phyloP scores from a whole-genome alignment of 2,329 filamentous ascomycete species.

The Macroventuria anomochaeta region DNA sequence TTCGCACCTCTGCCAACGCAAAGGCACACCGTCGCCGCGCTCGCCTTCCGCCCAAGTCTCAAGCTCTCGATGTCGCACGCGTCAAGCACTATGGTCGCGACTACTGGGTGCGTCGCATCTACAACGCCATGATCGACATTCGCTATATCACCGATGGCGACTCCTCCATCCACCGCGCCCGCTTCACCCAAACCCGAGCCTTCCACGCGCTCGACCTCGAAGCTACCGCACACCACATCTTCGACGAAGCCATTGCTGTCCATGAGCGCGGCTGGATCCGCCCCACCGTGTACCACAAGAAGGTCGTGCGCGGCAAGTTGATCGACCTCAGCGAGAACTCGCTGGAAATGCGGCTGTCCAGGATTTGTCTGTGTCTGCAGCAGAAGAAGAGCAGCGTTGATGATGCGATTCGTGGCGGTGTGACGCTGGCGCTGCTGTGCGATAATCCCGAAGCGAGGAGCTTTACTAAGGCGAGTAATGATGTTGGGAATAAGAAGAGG shows the following conservation, averaged over 20 bases:
- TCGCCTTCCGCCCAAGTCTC: constrained; percentile 19
- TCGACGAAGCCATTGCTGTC: constrained; percentile 33
- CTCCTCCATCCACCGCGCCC: constrained; percentile 23
- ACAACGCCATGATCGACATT: constrained; percentile 38
- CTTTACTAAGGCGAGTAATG: constrained; percentile 33
- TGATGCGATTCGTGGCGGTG: constrained; percentile 35
- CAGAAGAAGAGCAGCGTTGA: constrained; percentile 35
- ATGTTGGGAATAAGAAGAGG: constrained; percentile 32
- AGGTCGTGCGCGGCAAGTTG: constrained; percentile 32
- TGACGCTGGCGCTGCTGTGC: constrained; percentile 30
- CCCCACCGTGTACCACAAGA: constrained; percentile 32
- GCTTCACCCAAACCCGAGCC: constrained; percentile 18
- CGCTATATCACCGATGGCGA: constrained; percentile 25
- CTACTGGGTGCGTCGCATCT: constrained; percentile 42
- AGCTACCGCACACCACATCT: constrained; percentile 39
- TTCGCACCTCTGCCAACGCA: constrained; percentile 30
- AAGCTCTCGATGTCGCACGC: constrained; percentile 25
- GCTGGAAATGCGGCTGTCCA: constrained; percentile 28
- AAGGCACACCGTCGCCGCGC: constrained; percentile 23
- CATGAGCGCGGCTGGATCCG: constrained; percentile 36
- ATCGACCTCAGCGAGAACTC: constrained; percentile 23
- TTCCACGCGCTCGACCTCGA: constrained; percentile 34
- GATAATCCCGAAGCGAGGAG: constrained; percentile 34
- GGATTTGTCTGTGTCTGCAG: constrained; percentile 30
- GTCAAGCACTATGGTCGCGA: constrained; percentile 33